Conservation (phyloP, 805 yeast species). For the Grigorovia yakushimaensis region DNA sequence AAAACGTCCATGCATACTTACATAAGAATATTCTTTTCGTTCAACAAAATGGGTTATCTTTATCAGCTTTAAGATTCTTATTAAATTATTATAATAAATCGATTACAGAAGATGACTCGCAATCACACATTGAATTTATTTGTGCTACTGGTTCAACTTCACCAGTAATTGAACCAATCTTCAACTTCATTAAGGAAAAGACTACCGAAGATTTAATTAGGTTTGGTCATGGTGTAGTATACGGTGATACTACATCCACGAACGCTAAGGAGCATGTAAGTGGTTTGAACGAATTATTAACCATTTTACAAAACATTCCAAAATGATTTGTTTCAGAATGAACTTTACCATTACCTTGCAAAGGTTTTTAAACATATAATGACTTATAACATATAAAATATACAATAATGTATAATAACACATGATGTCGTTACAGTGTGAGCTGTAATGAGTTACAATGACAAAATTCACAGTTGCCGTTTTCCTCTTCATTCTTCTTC, state of each 20-base stretch:
- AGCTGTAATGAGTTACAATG: no score
- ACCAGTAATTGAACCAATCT: constrained; percentile 60
- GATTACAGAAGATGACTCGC: constrained; percentile 16
- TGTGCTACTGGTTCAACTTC: constrained; percentile 58
- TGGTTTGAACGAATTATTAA: constrained; percentile 62
- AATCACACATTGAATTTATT: constrained; percentile 32
- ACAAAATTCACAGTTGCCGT: no score
- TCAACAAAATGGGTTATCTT: constrained; percentile 51
- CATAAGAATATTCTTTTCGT: constrained; percentile 61
- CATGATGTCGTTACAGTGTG: no score
- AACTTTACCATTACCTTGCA: background rate
- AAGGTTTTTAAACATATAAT: no score
- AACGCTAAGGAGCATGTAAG: constrained; percentile 54
- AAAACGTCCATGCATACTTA: constrained; percentile 67
- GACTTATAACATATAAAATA: no score
- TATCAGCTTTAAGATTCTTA: constrained; percentile 48
- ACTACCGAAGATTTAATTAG: constrained; percentile 31
- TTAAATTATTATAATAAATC: constrained; percentile 30
- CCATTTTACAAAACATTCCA: constrained; percentile 31
- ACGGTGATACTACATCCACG: constrained; percentile 41
- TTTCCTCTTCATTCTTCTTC: no score
- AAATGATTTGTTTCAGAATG: background rate
- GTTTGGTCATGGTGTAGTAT: constrained; percentile 50
- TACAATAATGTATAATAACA: no score
- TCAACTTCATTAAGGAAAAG: constrained; percentile 42